Conservation (phyloP, 306 rosid genomes). For the Cercis canadensis region DNA sequence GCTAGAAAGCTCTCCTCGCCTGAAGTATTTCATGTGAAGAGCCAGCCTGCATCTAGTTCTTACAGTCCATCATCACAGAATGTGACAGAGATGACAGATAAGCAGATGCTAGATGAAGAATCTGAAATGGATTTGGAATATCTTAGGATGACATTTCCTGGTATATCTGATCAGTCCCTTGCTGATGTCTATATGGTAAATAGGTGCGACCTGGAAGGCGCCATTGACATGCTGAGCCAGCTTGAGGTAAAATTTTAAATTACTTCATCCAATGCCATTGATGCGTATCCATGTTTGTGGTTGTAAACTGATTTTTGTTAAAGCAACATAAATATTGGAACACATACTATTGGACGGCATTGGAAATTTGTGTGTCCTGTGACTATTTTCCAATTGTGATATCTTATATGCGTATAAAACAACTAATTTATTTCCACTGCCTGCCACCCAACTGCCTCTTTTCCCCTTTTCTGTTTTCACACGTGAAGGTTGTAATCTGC, state of each 20-base stretch:
- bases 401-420: not conserved
- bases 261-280: not conserved
- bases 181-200: conserved; percentile 68
- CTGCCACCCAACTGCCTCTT: not conserved
- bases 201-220: conserved; percentile 65
- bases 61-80: conserved; percentile 48
- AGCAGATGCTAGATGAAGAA: conserved; percentile 54
- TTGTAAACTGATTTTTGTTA: not conserved
- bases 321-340: not conserved
- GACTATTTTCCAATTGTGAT: not conserved
- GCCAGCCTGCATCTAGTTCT: conserved; percentile 49
- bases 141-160: conserved; percentile 72
- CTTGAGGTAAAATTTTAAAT: conserved; percentile 69
- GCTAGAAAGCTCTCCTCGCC: conserved; percentile 33
- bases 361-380: not conserved
- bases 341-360: not conserved
- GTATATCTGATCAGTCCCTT: conserved; percentile 68
- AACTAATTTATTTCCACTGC: not conserved
- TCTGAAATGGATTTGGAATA: conserved; percentile 69
- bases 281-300: not conserved
- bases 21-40: conserved; percentile 35
- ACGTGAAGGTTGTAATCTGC: conserved; percentile 2
- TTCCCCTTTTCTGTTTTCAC: not conserved
- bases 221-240: conserved; percentile 79
- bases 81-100: conserved; percentile 43